Evolutionary conservation across 2,329 filamentous ascomycete species (phyloP).

Genomic region (Chaetomium sp.): DNA sequence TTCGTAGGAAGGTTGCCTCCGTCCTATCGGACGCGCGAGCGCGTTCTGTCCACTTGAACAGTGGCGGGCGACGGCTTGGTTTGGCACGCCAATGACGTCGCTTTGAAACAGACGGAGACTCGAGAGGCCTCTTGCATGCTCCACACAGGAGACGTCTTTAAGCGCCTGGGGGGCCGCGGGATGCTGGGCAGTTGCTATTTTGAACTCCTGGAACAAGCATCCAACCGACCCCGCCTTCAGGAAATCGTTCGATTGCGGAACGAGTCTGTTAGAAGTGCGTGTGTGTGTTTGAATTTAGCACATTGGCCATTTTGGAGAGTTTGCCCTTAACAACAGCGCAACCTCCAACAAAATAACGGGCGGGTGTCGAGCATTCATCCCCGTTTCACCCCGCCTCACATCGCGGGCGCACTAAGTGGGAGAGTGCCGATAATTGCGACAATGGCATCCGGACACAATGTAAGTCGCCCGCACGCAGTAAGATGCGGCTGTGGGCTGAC

Average conservation of each 20-base stretch:
- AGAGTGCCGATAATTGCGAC: neutral
- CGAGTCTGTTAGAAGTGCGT: neutral
- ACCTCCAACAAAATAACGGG: no score
- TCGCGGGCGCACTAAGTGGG: conserved; percentile 8
- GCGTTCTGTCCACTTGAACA: neutral
- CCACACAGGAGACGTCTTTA: conserved; percentile 36
- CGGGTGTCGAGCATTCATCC: neutral
- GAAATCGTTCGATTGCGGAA: conserved; percentile 20
- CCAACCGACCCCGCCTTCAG: conserved; percentile 25
- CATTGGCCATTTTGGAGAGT: neutral
- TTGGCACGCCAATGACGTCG: conserved; percentile 36
- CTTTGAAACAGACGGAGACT: conserved; percentile 11
- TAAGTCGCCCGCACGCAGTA: conserved; percentile 32
- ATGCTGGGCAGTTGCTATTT: conserved; percentile 34
- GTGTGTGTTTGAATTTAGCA: neutral
- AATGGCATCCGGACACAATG: conserved; percentile 52
- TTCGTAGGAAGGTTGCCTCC: neutral
- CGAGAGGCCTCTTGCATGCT: conserved; percentile 35
- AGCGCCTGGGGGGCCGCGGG: conserved; percentile 36
- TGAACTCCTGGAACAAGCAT: conserved; percentile 23
- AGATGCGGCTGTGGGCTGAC: conserved; percentile 9
- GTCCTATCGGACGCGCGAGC: neutral
- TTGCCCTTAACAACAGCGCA: neutral
- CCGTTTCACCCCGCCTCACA: conserved; percentile 2
- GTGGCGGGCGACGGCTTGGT: conserved; percentile 14